Evolutionary conservation across 371 early-diverging fungal genomes (phyloP), one percentile per base, ranked within the genome.

Genomic region (Mortierella sp.): DNA sequence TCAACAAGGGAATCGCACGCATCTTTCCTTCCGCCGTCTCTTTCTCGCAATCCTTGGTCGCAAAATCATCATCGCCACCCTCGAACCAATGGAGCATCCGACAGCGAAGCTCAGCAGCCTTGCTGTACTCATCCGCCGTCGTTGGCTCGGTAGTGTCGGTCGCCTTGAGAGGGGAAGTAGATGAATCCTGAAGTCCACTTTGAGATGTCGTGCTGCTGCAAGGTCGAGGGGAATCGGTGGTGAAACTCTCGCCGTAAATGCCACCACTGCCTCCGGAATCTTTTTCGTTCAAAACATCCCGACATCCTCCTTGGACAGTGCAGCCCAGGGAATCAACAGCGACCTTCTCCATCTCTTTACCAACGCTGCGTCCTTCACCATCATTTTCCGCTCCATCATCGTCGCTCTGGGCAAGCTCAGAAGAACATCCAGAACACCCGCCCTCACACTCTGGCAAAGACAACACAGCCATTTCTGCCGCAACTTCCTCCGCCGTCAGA

Each of bases 1-100:
- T 21, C 79, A 76, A 82, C 14, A 40, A n/a, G 3, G 79, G 83
- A 50, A 79, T 48, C 10, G 79, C 83, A 3, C 61, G 44, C 64
- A 79, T 40, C 40, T 9, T 37, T 40, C 67, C 40, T 67, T n/a
- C 54, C n/a, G 3, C 21, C 10, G 67, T 10, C 40, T 24, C 40
- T 1, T 37, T 21, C 3, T 37, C 21, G 64, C 34, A 1, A 46
- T 6, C 9, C 37, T 61, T 61, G 61, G 0, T 28, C 28, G 16
- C 21, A 6, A 21, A 21, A 19, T 14, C 9, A 34, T 19, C n/a
- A n/a, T n/a, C n/a, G 43, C 43, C 67, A 21, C 34, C 21, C 67
- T 67, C 43, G 21, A 40, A 2, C 13, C 3, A 24, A 37, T 40
- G 10, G 40, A 37, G 10, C 67, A 24, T 37, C 2, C 67, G 40